Conservation (phyloP, 2,329 filamentous ascomycete genomes). For the Magnaporthales sp. region DNA sequence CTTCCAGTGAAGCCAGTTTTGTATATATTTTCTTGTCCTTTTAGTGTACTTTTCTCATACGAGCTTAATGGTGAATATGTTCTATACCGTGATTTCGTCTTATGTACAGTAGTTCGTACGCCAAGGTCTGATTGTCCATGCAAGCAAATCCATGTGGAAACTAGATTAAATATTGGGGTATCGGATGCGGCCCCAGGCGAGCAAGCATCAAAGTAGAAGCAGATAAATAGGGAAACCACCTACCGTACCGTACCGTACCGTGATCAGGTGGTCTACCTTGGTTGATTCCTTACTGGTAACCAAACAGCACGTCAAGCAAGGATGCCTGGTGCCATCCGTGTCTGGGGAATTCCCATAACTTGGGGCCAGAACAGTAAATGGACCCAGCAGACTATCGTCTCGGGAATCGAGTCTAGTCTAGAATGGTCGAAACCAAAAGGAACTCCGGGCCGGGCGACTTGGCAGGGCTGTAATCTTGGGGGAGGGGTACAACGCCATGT, state of each 20-base stretch:
- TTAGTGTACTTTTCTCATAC: neutral
- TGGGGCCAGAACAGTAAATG: too few species aligned
- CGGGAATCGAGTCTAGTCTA: neutral
- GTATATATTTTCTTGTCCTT: neutral
- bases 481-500: neutral
- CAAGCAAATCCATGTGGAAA: neutral
- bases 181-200: neutral
- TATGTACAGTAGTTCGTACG: neutral
- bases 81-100: neutral
- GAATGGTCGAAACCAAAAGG: neutral
- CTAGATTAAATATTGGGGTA: neutral
- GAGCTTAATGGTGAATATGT: neutral
- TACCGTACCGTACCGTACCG: neutral
- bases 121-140: neutral
- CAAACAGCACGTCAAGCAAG: neutral
- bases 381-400: neutral
- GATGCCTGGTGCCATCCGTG: neutral
- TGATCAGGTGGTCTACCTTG: too few species aligned
- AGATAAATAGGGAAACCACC: neutral
- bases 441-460: neutral
- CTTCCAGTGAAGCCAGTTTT: neutral
- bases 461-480: neutral
- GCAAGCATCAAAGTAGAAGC: neutral
- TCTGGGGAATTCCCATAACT: too few species aligned
- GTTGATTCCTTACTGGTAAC: too few species aligned